Base-by-base conservation (phyloP, 176 grass and related monocot species). In the Musa schizocarpa region DNA sequence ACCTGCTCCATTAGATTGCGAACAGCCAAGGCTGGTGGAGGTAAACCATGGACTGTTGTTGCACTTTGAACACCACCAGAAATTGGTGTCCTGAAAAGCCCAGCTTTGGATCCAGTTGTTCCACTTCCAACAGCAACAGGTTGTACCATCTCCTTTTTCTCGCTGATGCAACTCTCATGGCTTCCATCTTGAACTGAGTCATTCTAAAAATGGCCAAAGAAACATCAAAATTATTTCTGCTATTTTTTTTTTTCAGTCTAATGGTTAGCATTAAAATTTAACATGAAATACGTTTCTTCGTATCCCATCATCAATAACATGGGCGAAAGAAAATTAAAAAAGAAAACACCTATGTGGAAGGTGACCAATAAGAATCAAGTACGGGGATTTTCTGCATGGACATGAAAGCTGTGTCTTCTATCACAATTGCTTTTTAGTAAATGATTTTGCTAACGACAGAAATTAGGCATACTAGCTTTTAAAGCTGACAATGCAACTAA, bases 1-100 rank as follows among this genome's bases (percentile, higher is more conserved):
- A 98, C 94, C 83, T 94, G 95, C 59, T 99, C 95, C 90, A 99
- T 94, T 57, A 99, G 76, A 83, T 99, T 99, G 34, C 88, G 88
- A 19, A 99, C 90, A 65, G 95, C 95, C 65, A 99, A 87, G 52
- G 95, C 91, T 0, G 95, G 95, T 12, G 86, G 91, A 52, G 95
- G 95, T 50, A 99, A 72, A 89, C 81, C 91, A 68, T 99, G 91
- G 9, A 76, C 86, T 68, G 82, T 92, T 54, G 95, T 99, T 69
- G 95, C 95, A 13, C 88, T 92, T 82, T 99, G 90, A 20, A 99
- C 95, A n/a, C 95, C 95, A 70, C 90, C 90, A 50, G 91, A 99
- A 72, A 94, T 99, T 9, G 95, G 95, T 29, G 90, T 99, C 84
- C 95, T 94, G 63, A 99, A 99, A 34, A 99, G 63, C 11, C 95